phyloP scores from a whole-genome alignment of 1,284 basidiomycete species.

The Veloporphyrellus conicus region DNA sequence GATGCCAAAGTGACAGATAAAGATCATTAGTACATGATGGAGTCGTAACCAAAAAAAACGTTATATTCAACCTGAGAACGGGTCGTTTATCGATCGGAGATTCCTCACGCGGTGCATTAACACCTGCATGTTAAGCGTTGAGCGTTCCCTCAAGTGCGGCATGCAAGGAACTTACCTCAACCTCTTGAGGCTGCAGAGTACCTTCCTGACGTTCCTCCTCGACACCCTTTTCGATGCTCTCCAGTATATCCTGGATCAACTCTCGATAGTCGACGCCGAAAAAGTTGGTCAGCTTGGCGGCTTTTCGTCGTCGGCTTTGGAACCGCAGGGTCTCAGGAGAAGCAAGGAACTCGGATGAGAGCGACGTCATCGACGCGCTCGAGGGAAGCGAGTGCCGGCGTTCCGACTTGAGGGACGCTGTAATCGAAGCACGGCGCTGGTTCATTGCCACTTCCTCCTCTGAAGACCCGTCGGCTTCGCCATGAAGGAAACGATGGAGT shows the following conservation, averaged over 20 bases:
- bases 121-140: too few relatives aligned
- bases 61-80: slow-evolving; percentile 29
- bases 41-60: slow-evolving; percentile 2
- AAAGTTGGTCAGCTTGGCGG: slow-evolving; percentile 76
- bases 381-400: slow-evolving; percentile 69
- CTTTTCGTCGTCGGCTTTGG: slow-evolving; percentile 63
- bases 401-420: slow-evolving; percentile 46
- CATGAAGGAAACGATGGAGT: slow-evolving; percentile 64
- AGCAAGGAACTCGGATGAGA: slow-evolving; percentile 46
- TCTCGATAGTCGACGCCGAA: slow-evolving; percentile 79
- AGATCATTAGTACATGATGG: background rate
- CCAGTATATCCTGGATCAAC: slow-evolving; percentile 68
- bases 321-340: slow-evolving; percentile 50
- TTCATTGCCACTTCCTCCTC: slow-evolving; percentile 21
- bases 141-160: too few relatives aligned
- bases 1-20: slow-evolving; percentile 8
- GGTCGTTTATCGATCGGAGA: slow-evolving; percentile 51
- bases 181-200: slow-evolving; percentile 59
- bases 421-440: slow-evolving; percentile 22
- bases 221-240: slow-evolving; percentile 71
- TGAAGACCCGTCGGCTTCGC: slow-evolving; percentile 23
- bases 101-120: slow-evolving; percentile 57
- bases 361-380: slow-evolving; percentile 55
- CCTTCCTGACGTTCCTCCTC: slow-evolving; percentile 63
- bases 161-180: slow-evolving; percentile 64